phyloP scores from a whole-genome alignment of 352 stramenopile genomes.

The Globisporangium nodosum region DNA sequence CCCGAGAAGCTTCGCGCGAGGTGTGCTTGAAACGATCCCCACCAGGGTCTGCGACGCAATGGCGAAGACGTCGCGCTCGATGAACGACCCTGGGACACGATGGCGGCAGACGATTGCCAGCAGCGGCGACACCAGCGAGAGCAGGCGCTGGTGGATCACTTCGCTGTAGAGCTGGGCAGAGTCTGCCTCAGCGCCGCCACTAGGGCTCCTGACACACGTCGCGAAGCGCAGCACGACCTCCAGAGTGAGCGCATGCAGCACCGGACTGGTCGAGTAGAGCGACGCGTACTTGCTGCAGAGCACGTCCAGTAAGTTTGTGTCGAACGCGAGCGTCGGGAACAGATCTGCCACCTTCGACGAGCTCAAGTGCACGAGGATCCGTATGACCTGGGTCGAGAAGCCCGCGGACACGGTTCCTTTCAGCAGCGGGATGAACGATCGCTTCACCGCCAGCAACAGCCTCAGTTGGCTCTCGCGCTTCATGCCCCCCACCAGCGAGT shows the following conservation, averaged over 20 bases:
- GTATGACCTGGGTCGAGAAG: slow-evolving; percentile 33
- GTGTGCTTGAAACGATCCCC: slow-evolving; percentile 20
- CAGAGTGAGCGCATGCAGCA: slow-evolving; percentile 38
- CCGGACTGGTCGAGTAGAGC: slow-evolving; percentile 33
- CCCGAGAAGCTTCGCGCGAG: slow-evolving; percentile 16
- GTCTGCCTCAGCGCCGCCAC: background rate
- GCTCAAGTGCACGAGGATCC: slow-evolving; percentile 45
- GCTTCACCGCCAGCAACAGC: slow-evolving; percentile 44
- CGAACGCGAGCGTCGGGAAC: slow-evolving; percentile 51
- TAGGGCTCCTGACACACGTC: background rate
- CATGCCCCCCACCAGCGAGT: slow-evolving; percentile 31
- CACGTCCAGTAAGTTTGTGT: slow-evolving; percentile 44
- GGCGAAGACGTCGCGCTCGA: slow-evolving; percentile 34
- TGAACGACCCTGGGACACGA: slow-evolving; percentile 46
- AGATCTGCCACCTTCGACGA: slow-evolving; percentile 35
- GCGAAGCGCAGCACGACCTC: slow-evolving; percentile 37
- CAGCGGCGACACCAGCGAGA: slow-evolving; percentile 35
- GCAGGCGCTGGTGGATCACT: slow-evolving; percentile 30
- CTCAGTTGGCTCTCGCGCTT: slow-evolving; percentile 30
- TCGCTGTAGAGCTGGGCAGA: slow-evolving; percentile 9
- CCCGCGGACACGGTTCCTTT: slow-evolving; percentile 21
- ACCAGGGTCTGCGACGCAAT: slow-evolving; percentile 34
- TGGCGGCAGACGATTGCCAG: slow-evolving; percentile 44
- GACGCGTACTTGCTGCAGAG: slow-evolving; percentile 41
- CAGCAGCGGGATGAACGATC: slow-evolving; percentile 42